Evolutionary conservation across 148 eudicot species (phyloP).

Genomic region (Chenopodium formosanum): DNA sequence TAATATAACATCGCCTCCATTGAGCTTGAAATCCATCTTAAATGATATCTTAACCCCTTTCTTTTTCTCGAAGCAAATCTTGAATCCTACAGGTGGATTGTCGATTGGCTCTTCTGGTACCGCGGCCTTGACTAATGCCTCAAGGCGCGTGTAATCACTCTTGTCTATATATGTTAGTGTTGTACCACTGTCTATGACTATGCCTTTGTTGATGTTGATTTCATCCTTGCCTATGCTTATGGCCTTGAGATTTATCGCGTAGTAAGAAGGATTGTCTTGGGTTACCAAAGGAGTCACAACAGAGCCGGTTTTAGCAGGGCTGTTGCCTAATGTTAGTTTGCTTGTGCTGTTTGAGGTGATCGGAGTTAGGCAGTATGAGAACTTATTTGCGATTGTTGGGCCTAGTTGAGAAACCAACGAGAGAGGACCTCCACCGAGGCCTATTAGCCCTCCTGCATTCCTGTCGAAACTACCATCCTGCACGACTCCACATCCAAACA

Average conservation of each 20-base stretch:
- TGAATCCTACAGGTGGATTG: background rate
- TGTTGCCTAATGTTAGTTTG: conserved; percentile 21
- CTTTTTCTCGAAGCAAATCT: conserved; percentile 19
- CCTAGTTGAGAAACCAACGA: conserved; percentile 39
- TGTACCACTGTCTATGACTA: conserved; percentile 24
- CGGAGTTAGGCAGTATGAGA: conserved; percentile 47
- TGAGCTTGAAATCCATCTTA: conserved; percentile 6
- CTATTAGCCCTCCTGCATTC: conserved; percentile 34
- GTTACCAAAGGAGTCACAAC: conserved; percentile 7
- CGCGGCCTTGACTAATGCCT: background rate
- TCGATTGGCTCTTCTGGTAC: conserved; percentile 2
- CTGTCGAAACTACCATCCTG: conserved; percentile 29
- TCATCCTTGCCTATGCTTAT: background rate
- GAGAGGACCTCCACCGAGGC: conserved; percentile 41
- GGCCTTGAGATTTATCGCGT: conserved; percentile 13
- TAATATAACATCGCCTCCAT: conserved; percentile 19
- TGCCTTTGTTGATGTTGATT: background rate
- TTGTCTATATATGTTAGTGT: conserved; percentile 18
- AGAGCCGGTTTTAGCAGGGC: background rate
- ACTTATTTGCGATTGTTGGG: conserved; percentile 11
- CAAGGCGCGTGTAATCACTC: background rate
- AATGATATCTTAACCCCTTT: background rate
- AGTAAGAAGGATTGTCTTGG: conserved; percentile 6
- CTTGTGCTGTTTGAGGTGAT: conserved; percentile 13
- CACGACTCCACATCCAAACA: conserved; percentile 38